Base-by-base conservation (phyloP, 139 green algal genomes). In the Coelastrella sp. region DNA sequence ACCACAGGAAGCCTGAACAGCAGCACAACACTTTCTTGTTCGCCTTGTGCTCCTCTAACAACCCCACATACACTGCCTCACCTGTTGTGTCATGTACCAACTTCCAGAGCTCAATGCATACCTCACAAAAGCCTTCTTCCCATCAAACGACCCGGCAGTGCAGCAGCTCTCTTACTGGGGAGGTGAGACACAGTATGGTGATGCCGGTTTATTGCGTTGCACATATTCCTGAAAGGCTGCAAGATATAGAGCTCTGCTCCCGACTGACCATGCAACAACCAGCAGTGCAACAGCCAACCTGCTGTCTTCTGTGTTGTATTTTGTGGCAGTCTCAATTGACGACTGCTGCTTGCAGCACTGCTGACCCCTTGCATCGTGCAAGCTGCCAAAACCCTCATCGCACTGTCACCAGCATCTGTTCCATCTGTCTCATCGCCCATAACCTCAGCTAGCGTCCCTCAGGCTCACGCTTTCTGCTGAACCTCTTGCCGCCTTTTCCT, bases 71-170 rank as follows among this genome's bases (percentile, higher is more conserved):
- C 35, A 3, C 3, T 49, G 35, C 35, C 35, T 49, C 35, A 49
- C 35, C 35, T 49, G 35, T 49, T 49, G 35, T 49, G 35, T 49
- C 35, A 49, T 49, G 1, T 49, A 49, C 3, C 1, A 35, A 8
- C 12, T 60, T 27, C 7, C 74, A 76, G 68, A 85, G 78, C 87
- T 91, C 12, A 87, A 74, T 11, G 7, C 20, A 14, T 66, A 56
- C 63, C 35, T 91, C 24, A 70, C 65, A 0, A 91, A 87, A 78
- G 65, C 74, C 11, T 91, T 91, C 87, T 91, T 91, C 78, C 87
- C 87, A 25, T 35, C 22, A 4, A 58, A 65, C 1, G n/a, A 91
- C 60, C 78, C 78, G 0, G 9, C 79, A 19, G 49, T 91, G 6
- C 22, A 58, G 11, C 65, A 78, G 12, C 35, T 91, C 7, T 83